A percentile compares a stretch with the other conserved stretches of the same genome.
Evolutionary conservation across 2,329 filamentous ascomycete species (phyloP).

Genomic region (Nemania diffusa): DNA sequence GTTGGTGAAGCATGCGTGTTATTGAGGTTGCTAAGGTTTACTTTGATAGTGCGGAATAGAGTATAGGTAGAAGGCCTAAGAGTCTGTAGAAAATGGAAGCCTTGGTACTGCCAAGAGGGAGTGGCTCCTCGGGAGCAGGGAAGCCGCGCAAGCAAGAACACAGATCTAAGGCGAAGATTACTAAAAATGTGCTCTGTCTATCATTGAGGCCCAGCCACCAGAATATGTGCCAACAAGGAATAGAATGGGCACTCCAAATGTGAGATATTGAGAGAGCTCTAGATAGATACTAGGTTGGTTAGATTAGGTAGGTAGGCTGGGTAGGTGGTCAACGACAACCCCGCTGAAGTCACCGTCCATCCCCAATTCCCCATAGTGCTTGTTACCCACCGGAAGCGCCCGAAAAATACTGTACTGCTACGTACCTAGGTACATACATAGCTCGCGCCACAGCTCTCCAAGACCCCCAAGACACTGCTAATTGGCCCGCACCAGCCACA

Average conservation of each 20-base stretch:
- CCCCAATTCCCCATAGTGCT: conserved; percentile 10
- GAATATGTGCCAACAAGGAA: conserved; percentile 4
- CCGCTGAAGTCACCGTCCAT: conserved; percentile 40
- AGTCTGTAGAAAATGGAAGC: conserved; percentile 14
- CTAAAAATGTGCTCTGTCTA: not conserved
- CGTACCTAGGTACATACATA: no score
- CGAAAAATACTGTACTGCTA: no score
- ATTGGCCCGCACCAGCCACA: conserved; percentile 37
- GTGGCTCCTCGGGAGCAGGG: not conserved
- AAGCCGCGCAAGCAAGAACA: conserved; percentile 4
- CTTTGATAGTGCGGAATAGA: not conserved
- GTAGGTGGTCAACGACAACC: conserved; percentile 20
- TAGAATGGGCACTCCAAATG: not conserved
- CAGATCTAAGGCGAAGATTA: not conserved
- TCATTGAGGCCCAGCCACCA: not conserved
- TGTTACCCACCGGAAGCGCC: no score
- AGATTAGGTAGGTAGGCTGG: not conserved
- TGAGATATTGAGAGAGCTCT: not conserved
- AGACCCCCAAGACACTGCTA: not conserved
- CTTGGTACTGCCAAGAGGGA: conserved; percentile 20
- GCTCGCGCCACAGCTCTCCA: conserved; percentile 44
- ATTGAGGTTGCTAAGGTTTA: not conserved
- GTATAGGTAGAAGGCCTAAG: not conserved
- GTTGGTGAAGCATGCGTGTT: not conserved
- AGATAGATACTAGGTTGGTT: not conserved